These are phyloP conservation scores for Pyrrhoderma noxium DNA, from an alignment of 1,284 basidiomycete species.

Conservation along the genomic window DNA sequence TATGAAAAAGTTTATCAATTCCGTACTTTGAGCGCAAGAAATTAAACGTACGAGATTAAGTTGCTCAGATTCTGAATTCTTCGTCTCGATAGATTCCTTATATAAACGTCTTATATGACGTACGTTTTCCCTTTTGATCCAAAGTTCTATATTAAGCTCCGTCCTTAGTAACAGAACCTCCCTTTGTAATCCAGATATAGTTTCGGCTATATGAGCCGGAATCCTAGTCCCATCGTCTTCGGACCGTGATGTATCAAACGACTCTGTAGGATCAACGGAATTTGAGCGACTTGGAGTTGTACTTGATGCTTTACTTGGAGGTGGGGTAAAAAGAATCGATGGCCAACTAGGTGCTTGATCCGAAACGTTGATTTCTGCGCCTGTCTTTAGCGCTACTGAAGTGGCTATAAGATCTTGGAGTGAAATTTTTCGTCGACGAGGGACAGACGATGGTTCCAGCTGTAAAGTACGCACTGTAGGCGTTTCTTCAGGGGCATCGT, in stretches of 20 bases:
- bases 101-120: constrained; percentile 73
- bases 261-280: constrained; percentile 19
- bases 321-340: constrained; percentile 29
- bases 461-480: constrained; percentile 16
- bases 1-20: too few relatives aligned
- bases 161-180: constrained; percentile 67
- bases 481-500: constrained; percentile 11
- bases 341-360: constrained; percentile 43
- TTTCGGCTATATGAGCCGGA: constrained; percentile 45
- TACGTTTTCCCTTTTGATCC: constrained; percentile 71
- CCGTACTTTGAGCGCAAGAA: too few relatives aligned
- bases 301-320: constrained; percentile 18
- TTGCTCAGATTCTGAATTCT: constrained; percentile 68
- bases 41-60: constrained; percentile 65
- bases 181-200: constrained; percentile 61
- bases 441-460: constrained; percentile 19
- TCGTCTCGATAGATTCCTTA: constrained; percentile 61
- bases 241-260: constrained; percentile 19
- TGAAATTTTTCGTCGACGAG: constrained; percentile 41
- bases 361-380: constrained; percentile 51
- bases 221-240: constrained; percentile 23
- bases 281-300: constrained; percentile 15
- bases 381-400: constrained; percentile 62
- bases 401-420: constrained; percentile 65
- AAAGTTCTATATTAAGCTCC: constrained; percentile 76